A percentile compares a stretch with the other conserved stretches of the same genome.
Conservation (phyloP, 495 filamentous ascomycete species). For the Penicillium daleae region DNA sequence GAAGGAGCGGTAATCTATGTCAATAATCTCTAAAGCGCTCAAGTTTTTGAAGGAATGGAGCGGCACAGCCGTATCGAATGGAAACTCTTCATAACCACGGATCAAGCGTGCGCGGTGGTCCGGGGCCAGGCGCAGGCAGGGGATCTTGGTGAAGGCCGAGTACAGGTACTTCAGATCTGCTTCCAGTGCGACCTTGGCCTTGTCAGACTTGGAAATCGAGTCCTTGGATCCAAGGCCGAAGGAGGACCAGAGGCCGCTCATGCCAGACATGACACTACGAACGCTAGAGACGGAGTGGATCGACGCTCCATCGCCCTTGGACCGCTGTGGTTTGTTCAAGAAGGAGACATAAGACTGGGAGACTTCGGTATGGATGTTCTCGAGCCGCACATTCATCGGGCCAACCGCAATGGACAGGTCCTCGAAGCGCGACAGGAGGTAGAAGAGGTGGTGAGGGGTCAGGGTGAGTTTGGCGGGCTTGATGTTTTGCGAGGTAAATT, state of each 20-base stretch:
- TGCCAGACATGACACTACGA: slow-evolving; percentile 94
- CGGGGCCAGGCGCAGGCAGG: slow-evolving; percentile 82
- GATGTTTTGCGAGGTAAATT: slow-evolving; percentile 78
- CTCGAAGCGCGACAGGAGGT: slow-evolving; percentile 91
- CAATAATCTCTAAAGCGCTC: slow-evolving; percentile 87
- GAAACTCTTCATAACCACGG: slow-evolving; percentile 93
- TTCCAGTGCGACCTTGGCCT: slow-evolving; percentile 80
- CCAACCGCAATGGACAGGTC: slow-evolving; percentile 88
- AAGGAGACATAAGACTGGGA: slow-evolving; percentile 95
- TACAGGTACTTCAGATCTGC: slow-evolving; percentile 93
- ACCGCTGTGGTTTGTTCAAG: slow-evolving; percentile 74
- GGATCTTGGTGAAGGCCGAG: slow-evolving; percentile 98
- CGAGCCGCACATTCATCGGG: slow-evolving; percentile 92
- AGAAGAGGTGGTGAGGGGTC: slow-evolving; percentile 97
- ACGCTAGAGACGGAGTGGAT: slow-evolving; percentile 96
- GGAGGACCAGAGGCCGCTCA: slow-evolving; percentile 89
- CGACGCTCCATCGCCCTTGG: slow-evolving; percentile 79
- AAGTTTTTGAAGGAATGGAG: slow-evolving; percentile 95
- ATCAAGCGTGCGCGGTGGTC: slow-evolving; percentile 89
- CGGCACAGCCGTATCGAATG: slow-evolving; percentile 97
- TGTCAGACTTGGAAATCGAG: slow-evolving; percentile 77
- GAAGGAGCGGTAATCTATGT: slow-evolving; percentile 95
- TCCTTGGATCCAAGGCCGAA: slow-evolving; percentile 78
- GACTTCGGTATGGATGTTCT: slow-evolving; percentile 88
- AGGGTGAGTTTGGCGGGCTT: slow-evolving; percentile 91